phyloP scores from a whole-genome alignment of 495 filamentous ascomycete genomes.

The Coniosporium apollinis region DNA sequence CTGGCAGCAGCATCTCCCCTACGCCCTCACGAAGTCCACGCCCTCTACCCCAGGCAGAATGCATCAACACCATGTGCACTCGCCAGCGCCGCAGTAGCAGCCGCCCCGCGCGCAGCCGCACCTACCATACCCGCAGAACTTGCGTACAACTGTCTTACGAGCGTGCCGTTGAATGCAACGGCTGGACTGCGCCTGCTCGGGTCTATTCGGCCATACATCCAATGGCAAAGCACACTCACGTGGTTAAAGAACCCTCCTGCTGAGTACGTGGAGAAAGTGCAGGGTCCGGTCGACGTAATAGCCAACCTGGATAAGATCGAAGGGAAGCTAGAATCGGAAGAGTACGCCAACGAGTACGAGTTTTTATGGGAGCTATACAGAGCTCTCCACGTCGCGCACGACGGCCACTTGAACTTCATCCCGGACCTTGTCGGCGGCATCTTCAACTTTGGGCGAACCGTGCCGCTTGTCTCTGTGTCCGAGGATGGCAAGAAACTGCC shows the following conservation, averaged over 20 bases:
- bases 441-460: constrained; percentile 16
- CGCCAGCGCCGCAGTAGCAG: too few relatives aligned
- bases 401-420: constrained; percentile 19
- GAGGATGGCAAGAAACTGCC: constrained; percentile 18
- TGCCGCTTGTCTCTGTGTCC: constrained; percentile 19
- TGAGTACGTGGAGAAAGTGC: constrained; percentile 19
- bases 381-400: constrained; percentile 17
- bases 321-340: constrained; percentile 9
- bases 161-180: constrained; percentile 7
- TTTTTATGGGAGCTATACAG: constrained; percentile 18
- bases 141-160: constrained; percentile 9
- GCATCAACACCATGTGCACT: too few relatives aligned
- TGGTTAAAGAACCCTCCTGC: constrained; percentile 19
- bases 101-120: too few relatives aligned
- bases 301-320: constrained; percentile 13
- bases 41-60: too few relatives aligned
- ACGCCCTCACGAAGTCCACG: too few relatives aligned
- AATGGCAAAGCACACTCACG: constrained; percentile 20
- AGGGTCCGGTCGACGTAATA: constrained; percentile 15
- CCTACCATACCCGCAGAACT: constrained; percentile 9
- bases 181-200: constrained; percentile 12
- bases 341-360: constrained; percentile 16
- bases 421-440: constrained; percentile 17
- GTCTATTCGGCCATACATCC: constrained; percentile 13
- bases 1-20: too few relatives aligned